Evolutionary conservation across 2,329 filamentous ascomycete species (phyloP).

Genomic region (Aspergillus pseudotamarii): DNA sequence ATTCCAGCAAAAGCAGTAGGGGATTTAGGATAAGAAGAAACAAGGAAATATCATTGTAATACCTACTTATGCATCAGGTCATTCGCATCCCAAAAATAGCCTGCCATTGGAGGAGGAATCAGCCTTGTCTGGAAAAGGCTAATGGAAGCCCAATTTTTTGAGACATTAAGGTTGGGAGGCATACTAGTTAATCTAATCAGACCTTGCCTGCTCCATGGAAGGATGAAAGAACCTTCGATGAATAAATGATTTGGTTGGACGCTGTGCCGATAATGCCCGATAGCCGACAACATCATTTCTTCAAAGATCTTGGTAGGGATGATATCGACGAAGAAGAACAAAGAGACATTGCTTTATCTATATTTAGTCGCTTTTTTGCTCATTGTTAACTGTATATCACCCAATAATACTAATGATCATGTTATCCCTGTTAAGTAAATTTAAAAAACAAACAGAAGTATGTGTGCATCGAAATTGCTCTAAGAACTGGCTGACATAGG

Average conservation of each 20-base stretch:
- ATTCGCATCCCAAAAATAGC: constrained; percentile 9
- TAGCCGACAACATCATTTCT: neutral
- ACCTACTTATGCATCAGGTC: constrained; percentile 10
- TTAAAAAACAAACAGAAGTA: neutral
- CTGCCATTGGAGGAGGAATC: constrained; percentile 16
- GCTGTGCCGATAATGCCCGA: neutral
- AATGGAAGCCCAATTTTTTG: constrained; percentile 8
- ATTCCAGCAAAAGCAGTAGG: neutral
- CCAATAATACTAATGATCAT: neutral
- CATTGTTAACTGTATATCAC: neutral
- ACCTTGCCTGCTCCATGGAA: constrained; percentile 17
- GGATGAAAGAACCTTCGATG: constrained; percentile 20
- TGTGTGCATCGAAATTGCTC: neutral
- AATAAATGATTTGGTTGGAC: constrained; percentile 5
- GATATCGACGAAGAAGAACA: neutral
- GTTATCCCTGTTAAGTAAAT: neutral
- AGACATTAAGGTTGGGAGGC: constrained; percentile 15
- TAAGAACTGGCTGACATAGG: neutral
- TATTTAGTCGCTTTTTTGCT: neutral
- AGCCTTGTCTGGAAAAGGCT: constrained; percentile 14
- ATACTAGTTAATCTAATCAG: constrained; percentile 17
- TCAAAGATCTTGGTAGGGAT: neutral
- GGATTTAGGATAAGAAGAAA: neutral
- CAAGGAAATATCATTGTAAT: constrained; percentile 7
- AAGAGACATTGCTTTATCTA: neutral